A percentile compares a stretch with the other conserved stretches of the same genome.
These are phyloP conservation scores for Daphne laureola DNA, from an alignment of 441 rosid species.

Conservation along the genomic window DNA sequence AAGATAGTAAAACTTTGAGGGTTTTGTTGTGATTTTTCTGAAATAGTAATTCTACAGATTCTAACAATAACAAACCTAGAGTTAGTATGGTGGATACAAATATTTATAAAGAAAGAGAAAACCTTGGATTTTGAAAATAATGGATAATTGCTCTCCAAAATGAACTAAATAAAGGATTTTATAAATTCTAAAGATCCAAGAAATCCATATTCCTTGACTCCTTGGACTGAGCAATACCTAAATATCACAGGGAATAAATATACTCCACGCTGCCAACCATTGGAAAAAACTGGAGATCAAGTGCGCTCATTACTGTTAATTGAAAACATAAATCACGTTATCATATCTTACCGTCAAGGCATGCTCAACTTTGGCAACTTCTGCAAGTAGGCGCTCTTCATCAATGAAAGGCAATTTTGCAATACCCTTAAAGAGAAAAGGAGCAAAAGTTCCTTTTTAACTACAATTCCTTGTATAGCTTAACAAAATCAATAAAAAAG, in stretches of 20 bases:
- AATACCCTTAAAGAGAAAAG: conserved; percentile 50
- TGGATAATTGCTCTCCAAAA: too few species aligned
- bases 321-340: conserved; percentile 6
- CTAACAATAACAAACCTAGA: too few species aligned
- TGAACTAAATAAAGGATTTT: too few species aligned
- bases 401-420: conserved; percentile 90
- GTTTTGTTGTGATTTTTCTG: too few species aligned
- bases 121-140: too few species aligned
- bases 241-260: neutral
- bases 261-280: neutral
- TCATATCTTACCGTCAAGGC: conserved; percentile 56
- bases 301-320: too few species aligned
- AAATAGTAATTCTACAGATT: too few species aligned
- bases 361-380: conserved; percentile 57
- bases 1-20: too few species aligned
- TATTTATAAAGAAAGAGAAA: too few species aligned
- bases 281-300: neutral
- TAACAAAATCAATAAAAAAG: conserved; percentile 6
- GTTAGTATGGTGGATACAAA: too few species aligned
- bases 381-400: conserved; percentile 75
- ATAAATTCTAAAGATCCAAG: too few species aligned
- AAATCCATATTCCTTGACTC: too few species aligned
- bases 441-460: conserved; percentile 5
- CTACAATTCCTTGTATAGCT: neutral
- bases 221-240: neutral